phyloP scores from a whole-genome alignment of 257 asterid genomes.

The Phtheirospermum japonicum region DNA sequence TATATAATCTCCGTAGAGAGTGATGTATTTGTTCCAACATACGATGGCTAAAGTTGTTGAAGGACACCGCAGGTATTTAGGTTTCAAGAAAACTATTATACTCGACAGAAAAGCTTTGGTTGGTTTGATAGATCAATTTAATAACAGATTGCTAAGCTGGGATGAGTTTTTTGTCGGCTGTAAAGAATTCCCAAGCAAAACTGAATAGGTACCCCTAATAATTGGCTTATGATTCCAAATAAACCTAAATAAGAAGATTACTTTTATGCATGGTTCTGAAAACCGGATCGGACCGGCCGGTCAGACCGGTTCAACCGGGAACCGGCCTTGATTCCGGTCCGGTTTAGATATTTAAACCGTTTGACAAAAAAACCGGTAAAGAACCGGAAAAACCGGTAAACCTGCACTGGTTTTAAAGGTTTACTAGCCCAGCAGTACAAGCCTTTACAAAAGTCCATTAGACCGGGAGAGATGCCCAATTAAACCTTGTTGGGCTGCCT shows the following conservation, averaged over 20 bases:
- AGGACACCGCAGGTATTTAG: conserved; percentile 57
- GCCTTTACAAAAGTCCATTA: no score
- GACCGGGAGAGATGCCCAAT: no score
- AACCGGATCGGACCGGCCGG: no score
- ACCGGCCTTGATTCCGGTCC: no score
- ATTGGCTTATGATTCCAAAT: conserved; percentile 34
- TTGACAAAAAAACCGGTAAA: no score
- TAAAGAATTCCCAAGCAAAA: conserved; percentile 47
- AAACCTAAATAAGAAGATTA: conserved; percentile 71
- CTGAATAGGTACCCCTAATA: conserved; percentile 47
- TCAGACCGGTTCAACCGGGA: no score
- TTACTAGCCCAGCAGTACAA: no score
- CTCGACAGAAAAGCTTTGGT: conserved; percentile 48
- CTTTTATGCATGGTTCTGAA: no score
- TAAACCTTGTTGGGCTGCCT: no score
- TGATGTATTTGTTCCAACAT: conserved; percentile 53
- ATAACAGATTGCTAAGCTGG: conserved; percentile 45
- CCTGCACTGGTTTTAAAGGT: no score
- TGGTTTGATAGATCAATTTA: conserved; percentile 46
- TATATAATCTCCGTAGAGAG: conserved; percentile 53
- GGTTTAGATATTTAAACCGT: no score
- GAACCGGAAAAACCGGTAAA: no score
- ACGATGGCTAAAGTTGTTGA: conserved; percentile 59
- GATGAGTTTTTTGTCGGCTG: conserved; percentile 45
- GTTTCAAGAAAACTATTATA: conserved; percentile 57